Conservation (phyloP, 2,329 filamentous ascomycete genomes). For the Fusarium devonianum region DNA sequence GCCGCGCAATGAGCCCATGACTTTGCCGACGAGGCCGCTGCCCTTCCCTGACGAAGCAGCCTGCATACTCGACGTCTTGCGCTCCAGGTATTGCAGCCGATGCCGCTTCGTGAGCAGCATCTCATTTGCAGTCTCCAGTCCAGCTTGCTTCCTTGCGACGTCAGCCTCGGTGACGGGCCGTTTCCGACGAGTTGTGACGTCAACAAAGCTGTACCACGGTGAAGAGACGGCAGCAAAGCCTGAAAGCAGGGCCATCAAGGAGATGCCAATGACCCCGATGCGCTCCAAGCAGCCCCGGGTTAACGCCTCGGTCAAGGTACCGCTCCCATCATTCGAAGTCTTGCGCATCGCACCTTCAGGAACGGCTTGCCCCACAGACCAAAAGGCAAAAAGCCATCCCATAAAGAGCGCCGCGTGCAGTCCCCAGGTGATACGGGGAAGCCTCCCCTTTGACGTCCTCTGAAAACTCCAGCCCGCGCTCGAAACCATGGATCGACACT, state of each 20-base stretch:
- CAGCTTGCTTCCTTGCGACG: constrained; percentile 78
- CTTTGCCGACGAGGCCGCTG: constrained; percentile 72
- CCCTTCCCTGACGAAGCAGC: constrained; percentile 36
- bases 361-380: constrained; percentile 74
- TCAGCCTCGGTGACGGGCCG: constrained; percentile 75
- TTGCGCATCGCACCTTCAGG: constrained; percentile 49
- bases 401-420: constrained; percentile 69
- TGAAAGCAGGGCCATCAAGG: constrained; percentile 85
- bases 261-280: constrained; percentile 84
- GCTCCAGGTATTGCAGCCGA: constrained; percentile 73
- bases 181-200: constrained; percentile 57
- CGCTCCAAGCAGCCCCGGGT: constrained; percentile 67
- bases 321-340: constrained; percentile 32
- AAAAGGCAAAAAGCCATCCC: constrained; percentile 77
- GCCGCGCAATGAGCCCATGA: constrained; percentile 75
- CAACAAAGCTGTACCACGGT: constrained; percentile 83
- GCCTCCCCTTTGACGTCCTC: constrained; percentile 61
- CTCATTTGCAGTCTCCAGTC: constrained; percentile 78
- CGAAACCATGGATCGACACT: constrained; percentile 71
- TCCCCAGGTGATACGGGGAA: constrained; percentile 68
- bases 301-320: constrained; percentile 48
- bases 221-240: constrained; percentile 89
- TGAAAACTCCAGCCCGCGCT: constrained; percentile 68
- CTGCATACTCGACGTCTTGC: constrained; percentile 57
- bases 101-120: constrained; percentile 80